phyloP scores from a whole-genome alignment of 495 filamentous ascomycete species.

The Xylaria venustula region DNA sequence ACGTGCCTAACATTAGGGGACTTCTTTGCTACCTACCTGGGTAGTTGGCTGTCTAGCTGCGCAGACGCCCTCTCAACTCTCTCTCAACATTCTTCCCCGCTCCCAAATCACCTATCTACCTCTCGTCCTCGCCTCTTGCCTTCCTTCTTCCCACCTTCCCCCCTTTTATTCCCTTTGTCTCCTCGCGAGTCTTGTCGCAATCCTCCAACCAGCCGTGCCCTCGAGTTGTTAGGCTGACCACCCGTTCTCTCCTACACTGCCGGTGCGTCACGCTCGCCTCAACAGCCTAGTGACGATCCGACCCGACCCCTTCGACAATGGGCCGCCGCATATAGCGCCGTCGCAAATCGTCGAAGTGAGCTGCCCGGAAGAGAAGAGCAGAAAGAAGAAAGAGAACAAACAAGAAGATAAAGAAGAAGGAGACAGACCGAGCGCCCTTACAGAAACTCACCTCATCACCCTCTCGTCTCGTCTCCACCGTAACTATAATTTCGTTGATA shows the following conservation, averaged over 20 bases:
- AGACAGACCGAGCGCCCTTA: neutral
- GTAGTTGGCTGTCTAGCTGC: neutral
- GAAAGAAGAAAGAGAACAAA: conserved; percentile 6
- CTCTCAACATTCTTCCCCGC: conserved; percentile 15
- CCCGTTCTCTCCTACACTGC: neutral
- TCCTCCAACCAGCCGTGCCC: conserved; percentile 9
- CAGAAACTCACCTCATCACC: neutral
- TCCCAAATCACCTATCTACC: conserved; percentile 21
- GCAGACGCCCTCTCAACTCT: conserved; percentile 15
- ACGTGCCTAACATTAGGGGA: too few relatives aligned
- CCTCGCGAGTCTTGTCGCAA: conserved; percentile 13
- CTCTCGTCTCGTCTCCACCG: neutral
- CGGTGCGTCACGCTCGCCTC: conserved; percentile 8
- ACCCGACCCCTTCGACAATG: conserved; percentile 23
- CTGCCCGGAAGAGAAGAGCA: conserved; percentile 14
- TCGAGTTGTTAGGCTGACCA: conserved; percentile 7
- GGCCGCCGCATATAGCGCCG: conserved; percentile 31
- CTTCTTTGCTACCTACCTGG: too few relatives aligned
- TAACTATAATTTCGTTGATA: conserved; percentile 1
- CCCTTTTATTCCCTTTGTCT: conserved; percentile 20
- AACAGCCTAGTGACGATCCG: conserved; percentile 14
- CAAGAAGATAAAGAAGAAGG: conserved; percentile 3
- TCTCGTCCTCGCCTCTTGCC: conserved; percentile 27
- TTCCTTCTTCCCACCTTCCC: conserved; percentile 18
- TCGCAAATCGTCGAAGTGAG: conserved; percentile 22